Evolutionary conservation across 2,329 filamentous ascomycete species (phyloP), one percentile per base, ranked within the genome.

Genomic region (Aciculosporium take): DNA sequence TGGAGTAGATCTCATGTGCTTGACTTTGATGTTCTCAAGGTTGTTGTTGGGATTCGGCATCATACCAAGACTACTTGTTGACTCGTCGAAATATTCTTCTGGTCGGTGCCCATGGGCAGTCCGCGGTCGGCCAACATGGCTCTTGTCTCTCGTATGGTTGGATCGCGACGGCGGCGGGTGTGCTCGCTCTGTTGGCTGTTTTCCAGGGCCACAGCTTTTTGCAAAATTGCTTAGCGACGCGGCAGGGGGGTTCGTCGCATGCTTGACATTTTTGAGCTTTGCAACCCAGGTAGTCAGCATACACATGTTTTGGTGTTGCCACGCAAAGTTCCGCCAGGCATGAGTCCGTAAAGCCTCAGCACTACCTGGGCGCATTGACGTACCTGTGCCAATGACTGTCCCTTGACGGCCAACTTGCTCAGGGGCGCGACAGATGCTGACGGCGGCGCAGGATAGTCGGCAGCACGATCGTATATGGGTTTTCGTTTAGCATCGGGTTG

Each of bases 401-500:
- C 66, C 53, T 67, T 74, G 45, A 72, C 56, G 13, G 20, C 37
- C 25, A 43, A 28, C 56, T 54, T 30, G 63, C 57, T 48, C 65
- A 66, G 42, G 59, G 54, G 41, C 58, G 65, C 55, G 9, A n/a
- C 15, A 10, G 29, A 34, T 15, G 33, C 41, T 13, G 44, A 34
- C 60, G 57, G 44, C 58, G 38, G 39, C 25, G 63, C 31, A 15
- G 62, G 57, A 45, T 66, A 69, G 45, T 81, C 75, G 46, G 58
- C 68, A 25, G 68, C 73, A 48, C 66, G 65, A 42, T 79, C 72
- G 17, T 58, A 59, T 21, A 79, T 59, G 12, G 72, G 74, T 51
- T 76, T 76, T 43, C 77, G 67, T 58, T 82, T 81, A 3, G 74
- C 53, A 38, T 76, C 69, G 17, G 76, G 67, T 51, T 74, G 66